Percentiles rank a stretch among this genome's conserved stretches.
These are phyloP conservation scores for Talaromyces sp. DNA, from an alignment of 2,329 filamentous ascomycete genomes.

Conservation along the genomic window DNA sequence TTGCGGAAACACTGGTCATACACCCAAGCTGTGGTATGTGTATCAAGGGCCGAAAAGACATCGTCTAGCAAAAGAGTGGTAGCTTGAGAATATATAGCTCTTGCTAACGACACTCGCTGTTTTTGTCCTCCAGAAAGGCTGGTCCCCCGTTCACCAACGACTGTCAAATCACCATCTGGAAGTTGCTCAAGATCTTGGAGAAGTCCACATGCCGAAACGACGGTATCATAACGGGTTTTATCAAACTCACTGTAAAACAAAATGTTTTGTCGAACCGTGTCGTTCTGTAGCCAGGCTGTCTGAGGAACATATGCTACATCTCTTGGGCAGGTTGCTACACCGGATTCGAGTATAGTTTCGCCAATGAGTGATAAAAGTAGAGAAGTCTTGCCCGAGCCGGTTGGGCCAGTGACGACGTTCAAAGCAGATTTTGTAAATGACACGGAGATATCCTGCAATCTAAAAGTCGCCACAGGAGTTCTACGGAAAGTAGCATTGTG, in stretches of 20 bases:
- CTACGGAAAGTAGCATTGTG: slow-evolving; percentile 47
- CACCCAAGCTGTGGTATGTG: slow-evolving; percentile 54
- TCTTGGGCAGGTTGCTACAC: slow-evolving; percentile 39
- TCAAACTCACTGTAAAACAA: slow-evolving; percentile 57
- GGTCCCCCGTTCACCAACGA: slow-evolving; percentile 64
- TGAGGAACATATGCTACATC: slow-evolving; percentile 57
- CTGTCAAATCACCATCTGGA: slow-evolving; percentile 57
- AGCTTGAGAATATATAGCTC: slow-evolving; percentile 70
- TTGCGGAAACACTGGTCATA: slow-evolving; percentile 56
- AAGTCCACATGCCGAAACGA: slow-evolving; percentile 58
- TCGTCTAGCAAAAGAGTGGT: slow-evolving; percentile 80
- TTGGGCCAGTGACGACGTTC: slow-evolving; percentile 52
- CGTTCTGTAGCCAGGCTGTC: slow-evolving; percentile 61
- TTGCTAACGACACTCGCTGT: slow-evolving; percentile 74
- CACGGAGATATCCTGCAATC: slow-evolving; percentile 38
- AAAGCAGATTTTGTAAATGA: slow-evolving; percentile 52
- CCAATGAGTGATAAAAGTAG: slow-evolving; percentile 37
- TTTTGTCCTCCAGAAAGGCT: slow-evolving; percentile 78
- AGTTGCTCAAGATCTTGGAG: slow-evolving; percentile 54
- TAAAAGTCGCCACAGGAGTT: slow-evolving; percentile 48
- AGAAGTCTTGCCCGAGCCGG: slow-evolving; percentile 55
- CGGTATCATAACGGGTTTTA: slow-evolving; percentile 51
- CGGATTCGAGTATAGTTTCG: slow-evolving; percentile 24
- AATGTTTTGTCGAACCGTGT: slow-evolving; percentile 61
- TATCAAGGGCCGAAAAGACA: slow-evolving; percentile 79